Conservation (phyloP, 2,329 filamentous ascomycete species). For the Chrysosphaeria jannelii region DNA sequence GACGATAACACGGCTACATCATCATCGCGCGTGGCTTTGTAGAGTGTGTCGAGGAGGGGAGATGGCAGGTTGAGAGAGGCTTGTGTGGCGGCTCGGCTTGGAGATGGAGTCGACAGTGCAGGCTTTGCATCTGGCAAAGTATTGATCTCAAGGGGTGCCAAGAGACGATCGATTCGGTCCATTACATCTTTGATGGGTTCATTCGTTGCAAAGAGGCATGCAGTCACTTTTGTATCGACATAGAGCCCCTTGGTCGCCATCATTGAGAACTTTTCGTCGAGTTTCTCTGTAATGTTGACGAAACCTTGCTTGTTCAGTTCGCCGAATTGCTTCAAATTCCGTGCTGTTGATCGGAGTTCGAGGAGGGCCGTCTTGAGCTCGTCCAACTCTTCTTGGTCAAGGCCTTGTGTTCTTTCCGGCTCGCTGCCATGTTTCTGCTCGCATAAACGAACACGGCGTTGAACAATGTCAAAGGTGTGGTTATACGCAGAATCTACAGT, state of each 20-base stretch:
- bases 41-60: slow-evolving; percentile 36
- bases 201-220: slow-evolving; percentile 61
- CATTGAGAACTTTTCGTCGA: slow-evolving; percentile 74
- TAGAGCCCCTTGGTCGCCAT: slow-evolving; percentile 36
- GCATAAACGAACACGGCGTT: slow-evolving; percentile 56
- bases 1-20: slow-evolving; percentile 24
- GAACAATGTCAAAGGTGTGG: slow-evolving; percentile 67
- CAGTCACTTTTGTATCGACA: slow-evolving; percentile 69
- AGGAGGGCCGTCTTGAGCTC: slow-evolving; percentile 74
- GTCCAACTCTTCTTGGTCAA: slow-evolving; percentile 71
- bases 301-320: slow-evolving; percentile 90
- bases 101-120: slow-evolving; percentile 40
- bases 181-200: slow-evolving; percentile 17
- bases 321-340: slow-evolving; percentile 91
- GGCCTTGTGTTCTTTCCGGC: slow-evolving; percentile 27
- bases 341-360: slow-evolving; percentile 59
- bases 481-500: slow-evolving; percentile 94
- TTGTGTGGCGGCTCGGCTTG: slow-evolving; percentile 49
- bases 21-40: slow-evolving; percentile 40
- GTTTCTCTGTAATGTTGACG: slow-evolving; percentile 94
- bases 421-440: slow-evolving; percentile 63
- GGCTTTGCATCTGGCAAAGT: slow-evolving; percentile 46
- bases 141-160: slow-evolving; percentile 48
- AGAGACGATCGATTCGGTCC: slow-evolving; percentile 54
- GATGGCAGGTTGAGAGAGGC: slow-evolving; percentile 42